phyloP scores from a whole-genome alignment of 2,329 filamentous ascomycete species.

The Penicillium thymicola region DNA sequence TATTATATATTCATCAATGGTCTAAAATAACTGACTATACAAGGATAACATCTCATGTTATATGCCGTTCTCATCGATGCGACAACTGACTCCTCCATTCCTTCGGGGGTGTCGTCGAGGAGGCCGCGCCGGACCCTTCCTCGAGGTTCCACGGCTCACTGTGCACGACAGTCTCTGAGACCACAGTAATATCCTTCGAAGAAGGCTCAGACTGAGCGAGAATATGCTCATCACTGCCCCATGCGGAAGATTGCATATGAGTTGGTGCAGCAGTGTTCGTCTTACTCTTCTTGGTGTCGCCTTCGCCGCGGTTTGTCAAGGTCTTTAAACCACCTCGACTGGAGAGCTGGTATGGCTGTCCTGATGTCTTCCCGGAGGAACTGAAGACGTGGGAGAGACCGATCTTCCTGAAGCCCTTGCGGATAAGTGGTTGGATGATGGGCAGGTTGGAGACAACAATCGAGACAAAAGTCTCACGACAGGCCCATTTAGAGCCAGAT shows the following conservation, averaged over 20 bases:
- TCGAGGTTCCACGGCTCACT: slow-evolving; percentile 19
- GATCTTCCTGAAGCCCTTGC: slow-evolving; percentile 22
- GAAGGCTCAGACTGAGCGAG: slow-evolving; percentile 8
- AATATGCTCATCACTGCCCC: slow-evolving; percentile 32
- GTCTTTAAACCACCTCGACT: slow-evolving; percentile 14
- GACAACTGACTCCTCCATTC: slow-evolving; percentile 8
- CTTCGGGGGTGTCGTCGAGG: slow-evolving; percentile 13
- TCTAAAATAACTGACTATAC: not conserved
- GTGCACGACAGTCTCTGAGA: slow-evolving; percentile 26
- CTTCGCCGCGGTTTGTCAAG: slow-evolving; percentile 14
- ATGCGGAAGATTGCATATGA: slow-evolving; percentile 19
- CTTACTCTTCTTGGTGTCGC: slow-evolving; percentile 13
- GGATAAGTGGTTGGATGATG: slow-evolving; percentile 37
- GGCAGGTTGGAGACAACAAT: slow-evolving; percentile 43
- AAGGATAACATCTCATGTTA: not conserved
- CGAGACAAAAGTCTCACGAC: slow-evolving; percentile 44
- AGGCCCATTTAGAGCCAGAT: slow-evolving; percentile 41
- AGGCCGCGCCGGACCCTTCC: not conserved
- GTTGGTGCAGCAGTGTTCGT: slow-evolving; percentile 8
- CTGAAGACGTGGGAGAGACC: slow-evolving; percentile 29
- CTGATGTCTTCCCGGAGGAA: slow-evolving; percentile 18
- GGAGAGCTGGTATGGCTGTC: slow-evolving; percentile 20
- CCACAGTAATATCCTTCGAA: slow-evolving; percentile 25
- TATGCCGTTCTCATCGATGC: not conserved
- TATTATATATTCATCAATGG: not conserved